Percentiles rank a stretch among this genome's conserved stretches.
Conservation (phyloP, 2,329 filamentous ascomycete genomes). For the Thelonectria olida region DNA sequence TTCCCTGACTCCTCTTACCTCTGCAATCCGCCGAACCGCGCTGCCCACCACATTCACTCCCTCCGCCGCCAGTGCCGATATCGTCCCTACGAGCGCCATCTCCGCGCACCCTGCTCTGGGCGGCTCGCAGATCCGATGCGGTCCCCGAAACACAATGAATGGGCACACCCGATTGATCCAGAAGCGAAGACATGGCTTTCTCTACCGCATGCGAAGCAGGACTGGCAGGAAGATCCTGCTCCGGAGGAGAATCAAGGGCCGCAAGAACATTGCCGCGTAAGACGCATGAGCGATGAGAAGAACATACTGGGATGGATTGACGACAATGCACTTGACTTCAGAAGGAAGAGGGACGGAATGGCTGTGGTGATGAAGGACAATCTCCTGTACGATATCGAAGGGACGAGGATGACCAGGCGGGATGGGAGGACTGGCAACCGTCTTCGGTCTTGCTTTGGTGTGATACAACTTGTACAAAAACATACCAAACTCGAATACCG, state of each 20-base stretch:
- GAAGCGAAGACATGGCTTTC: slow-evolving; percentile 68
- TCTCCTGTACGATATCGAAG: slow-evolving; percentile 33
- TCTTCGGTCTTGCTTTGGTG: slow-evolving; percentile 17
- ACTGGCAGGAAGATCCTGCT: slow-evolving; percentile 63
- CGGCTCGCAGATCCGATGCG: slow-evolving; percentile 64
- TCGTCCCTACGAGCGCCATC: slow-evolving; percentile 57
- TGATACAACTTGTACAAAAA: slow-evolving; percentile 37
- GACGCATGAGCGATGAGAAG: not conserved
- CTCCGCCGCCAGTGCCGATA: slow-evolving; percentile 47
- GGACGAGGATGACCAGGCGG: slow-evolving; percentile 7
- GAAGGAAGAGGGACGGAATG: not conserved
- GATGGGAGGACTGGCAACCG: slow-evolving; percentile 20
- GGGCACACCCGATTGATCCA: slow-evolving; percentile 63
- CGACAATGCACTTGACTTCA: not conserved
- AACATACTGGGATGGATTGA: not conserved
- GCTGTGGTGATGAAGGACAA: not conserved
- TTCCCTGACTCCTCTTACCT: slow-evolving; percentile 47
- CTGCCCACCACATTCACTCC: slow-evolving; percentile 45
- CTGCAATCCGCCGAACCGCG: slow-evolving; percentile 43
- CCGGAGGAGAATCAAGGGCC: slow-evolving; percentile 62
- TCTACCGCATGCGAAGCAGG: slow-evolving; percentile 59
- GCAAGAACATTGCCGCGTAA: slow-evolving; percentile 48
- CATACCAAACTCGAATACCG: slow-evolving; percentile 21
- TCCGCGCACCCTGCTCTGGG: slow-evolving; percentile 63
- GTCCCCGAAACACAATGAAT: slow-evolving; percentile 67